phyloP scores from a whole-genome alignment of 2,329 filamentous ascomycete species.

The Biscogniauxia sp. region DNA sequence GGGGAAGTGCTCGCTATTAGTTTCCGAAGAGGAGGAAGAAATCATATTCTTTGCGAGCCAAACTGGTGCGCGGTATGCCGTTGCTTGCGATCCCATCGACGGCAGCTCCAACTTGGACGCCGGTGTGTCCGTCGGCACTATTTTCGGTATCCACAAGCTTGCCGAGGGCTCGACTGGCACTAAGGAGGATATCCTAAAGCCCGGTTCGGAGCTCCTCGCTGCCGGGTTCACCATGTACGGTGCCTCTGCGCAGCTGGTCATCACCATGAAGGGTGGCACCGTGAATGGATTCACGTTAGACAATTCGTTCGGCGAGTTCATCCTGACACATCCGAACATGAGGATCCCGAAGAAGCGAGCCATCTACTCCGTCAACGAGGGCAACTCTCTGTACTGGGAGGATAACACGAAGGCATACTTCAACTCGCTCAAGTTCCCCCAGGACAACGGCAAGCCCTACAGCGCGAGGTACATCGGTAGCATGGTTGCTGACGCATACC shows the following conservation, averaged over 20 bases:
- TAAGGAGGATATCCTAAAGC: slow-evolving; percentile 82
- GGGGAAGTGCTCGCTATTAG: slow-evolving; percentile 83
- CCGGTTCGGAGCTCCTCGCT: slow-evolving; percentile 87
- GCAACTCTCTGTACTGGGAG: slow-evolving; percentile 96
- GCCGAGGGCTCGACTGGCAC: slow-evolving; percentile 70
- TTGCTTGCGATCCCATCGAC: slow-evolving; percentile 97
- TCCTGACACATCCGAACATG: slow-evolving; percentile 96
- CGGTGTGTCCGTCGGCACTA: slow-evolving; percentile 95
- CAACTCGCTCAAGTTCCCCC: slow-evolving; percentile 79
- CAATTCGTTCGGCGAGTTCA: slow-evolving; percentile 96
- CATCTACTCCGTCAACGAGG: slow-evolving; percentile 99
- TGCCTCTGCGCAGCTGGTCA: slow-evolving; percentile 90
- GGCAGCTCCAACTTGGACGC: slow-evolving; percentile 97
- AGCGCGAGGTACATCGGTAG: slow-evolving; percentile 92
- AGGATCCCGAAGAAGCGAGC: slow-evolving; percentile 71
- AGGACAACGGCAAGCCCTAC: slow-evolving; percentile 79
- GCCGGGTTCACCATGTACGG: slow-evolving; percentile 99
- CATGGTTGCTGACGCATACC: slow-evolving; percentile 98
- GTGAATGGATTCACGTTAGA: slow-evolving; percentile 99
- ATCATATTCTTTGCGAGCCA: slow-evolving; percentile 82
- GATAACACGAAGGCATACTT: slow-evolving; percentile 85
- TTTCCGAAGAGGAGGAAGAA: slow-evolving; percentile 98
- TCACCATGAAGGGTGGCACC: slow-evolving; percentile 88
- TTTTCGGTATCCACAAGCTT: slow-evolving; percentile 92
- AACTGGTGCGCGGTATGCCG: slow-evolving; percentile 79